Evolutionary conservation across 345 rosid genomes (phyloP).

Genomic region (Boechera stricta): DNA sequence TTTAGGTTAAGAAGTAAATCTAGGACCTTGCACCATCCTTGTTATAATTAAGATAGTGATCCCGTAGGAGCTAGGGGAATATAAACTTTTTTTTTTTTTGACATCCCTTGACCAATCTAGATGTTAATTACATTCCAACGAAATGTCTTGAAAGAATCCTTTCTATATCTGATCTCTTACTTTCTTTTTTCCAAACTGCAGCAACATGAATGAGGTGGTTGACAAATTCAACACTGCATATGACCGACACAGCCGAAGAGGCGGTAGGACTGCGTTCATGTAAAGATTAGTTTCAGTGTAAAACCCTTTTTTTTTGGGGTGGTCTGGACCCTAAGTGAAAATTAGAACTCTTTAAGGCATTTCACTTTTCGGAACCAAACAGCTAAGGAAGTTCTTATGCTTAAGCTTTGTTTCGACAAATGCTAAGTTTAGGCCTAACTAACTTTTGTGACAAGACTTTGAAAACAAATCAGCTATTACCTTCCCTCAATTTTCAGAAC

Average conservation of each 20-base stretch:
- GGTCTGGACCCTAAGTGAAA: slow-evolving; percentile 3
- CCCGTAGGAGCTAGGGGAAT: slow-evolving; percentile 8
- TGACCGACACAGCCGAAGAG: slow-evolving; percentile 81
- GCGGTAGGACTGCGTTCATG: slow-evolving; percentile 79
- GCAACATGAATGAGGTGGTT: slow-evolving; percentile 90
- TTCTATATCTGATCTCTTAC: slow-evolving; percentile 1
- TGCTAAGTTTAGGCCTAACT: slow-evolving; percentile 7
- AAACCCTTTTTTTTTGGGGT: neutral
- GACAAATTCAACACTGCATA: slow-evolving; percentile 95
- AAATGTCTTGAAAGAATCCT: neutral
- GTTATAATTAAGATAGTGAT: slow-evolving; percentile 11
- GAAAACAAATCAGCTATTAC: neutral
- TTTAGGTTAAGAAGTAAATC: slow-evolving; percentile 1
- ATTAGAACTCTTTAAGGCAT: slow-evolving; percentile 12
- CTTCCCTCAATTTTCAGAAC: slow-evolving; percentile 1
- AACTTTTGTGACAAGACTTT: neutral
- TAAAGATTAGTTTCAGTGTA: slow-evolving; percentile 45
- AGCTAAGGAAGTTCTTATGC: slow-evolving; percentile 19
- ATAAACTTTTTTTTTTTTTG: neutral
- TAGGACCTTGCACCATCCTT: slow-evolving; percentile 11
- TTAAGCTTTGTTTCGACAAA: slow-evolving; percentile 21
- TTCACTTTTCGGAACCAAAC: slow-evolving; percentile 26
- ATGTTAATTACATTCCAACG: neutral
- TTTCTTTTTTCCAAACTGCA: slow-evolving; percentile 43
- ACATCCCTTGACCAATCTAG: neutral